Percentiles rank a stretch among this genome's conserved stretches.
These are phyloP conservation scores for Alternaria rosae DNA, from an alignment of 2,329 filamentous ascomycete species.

Conservation along the genomic window DNA sequence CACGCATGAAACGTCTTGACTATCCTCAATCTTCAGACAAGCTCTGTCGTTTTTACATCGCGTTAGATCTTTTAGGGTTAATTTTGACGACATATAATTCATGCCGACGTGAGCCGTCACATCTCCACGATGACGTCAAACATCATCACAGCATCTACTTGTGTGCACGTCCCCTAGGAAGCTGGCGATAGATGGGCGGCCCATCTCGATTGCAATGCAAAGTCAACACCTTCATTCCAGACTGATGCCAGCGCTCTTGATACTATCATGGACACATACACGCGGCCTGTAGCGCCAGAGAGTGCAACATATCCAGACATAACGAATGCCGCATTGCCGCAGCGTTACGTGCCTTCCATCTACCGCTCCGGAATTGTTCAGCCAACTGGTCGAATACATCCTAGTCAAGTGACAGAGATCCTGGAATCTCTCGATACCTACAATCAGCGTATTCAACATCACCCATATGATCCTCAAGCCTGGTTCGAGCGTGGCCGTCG, in stretches of 20 bases:
- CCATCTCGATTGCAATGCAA: not conserved
- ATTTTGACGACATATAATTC: not conserved
- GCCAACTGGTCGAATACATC: not conserved
- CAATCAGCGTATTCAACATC: not conserved
- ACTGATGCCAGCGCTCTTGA: not conserved
- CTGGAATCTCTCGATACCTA: not conserved
- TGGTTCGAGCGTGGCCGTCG: not conserved
- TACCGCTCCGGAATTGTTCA: not conserved
- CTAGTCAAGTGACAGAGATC: not conserved
- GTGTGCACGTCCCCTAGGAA: not conserved
- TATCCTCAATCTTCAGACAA: not conserved
- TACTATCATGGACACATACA: not conserved
- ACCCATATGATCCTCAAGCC: not conserved
- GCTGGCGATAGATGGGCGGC: not conserved
- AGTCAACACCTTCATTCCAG: not conserved
- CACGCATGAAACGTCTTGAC: not conserved
- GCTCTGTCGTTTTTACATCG: not conserved
- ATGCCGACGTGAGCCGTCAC: not conserved
- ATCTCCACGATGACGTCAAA: not conserved
- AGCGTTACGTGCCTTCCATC: not conserved
- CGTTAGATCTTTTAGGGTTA: not conserved
- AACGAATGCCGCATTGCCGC: not conserved
- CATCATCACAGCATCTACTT: not conserved
- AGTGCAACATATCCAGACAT: not conserved
- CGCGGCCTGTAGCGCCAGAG: not conserved